Base-by-base conservation (phyloP, 2,329 filamentous ascomycete genomes). In the Simplicillium sp. region DNA sequence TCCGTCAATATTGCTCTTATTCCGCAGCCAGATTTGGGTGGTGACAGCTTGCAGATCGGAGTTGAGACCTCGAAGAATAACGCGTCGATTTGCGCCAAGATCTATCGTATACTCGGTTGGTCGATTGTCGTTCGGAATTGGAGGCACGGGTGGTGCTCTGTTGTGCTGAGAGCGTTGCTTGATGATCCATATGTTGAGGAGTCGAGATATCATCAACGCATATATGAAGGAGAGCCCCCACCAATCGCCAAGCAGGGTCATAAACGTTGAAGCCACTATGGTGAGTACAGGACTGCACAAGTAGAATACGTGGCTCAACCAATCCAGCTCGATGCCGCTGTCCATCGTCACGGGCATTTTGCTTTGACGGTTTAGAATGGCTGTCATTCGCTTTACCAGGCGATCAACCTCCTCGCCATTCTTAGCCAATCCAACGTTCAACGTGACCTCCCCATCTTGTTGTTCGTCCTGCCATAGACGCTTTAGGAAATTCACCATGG, bases 31-130 rank as follows among this genome's bases (percentile, higher is more conserved):
- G 20, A 65, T 51, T 3, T 72, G 69, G 3, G 71, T 68, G 1
- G 76, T 80, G 33, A 81, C 65, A 25, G 76, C 75, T 42, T 75
- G 74, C 7, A 82, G 61, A 50, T 81, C 77, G 28, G 71, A 64
- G 7, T 70, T 62, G 4, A 62, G 52, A 4, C 78, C 79, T 20
- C 67, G 65, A 34, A 82, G 62, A 11, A 70, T 59, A 1, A 80
- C 64, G 49, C 65, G 67, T 1, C 69, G 62, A 34, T 71, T 71
- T 17, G 66, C 61, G 15, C 67, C 69, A 4, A 80, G 61, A 20
- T 76, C 66, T 17, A 80, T 59, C 3, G 70, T 56, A 39, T 80
- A 68, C 47, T 77, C 70, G 33, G 55, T 50, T 38, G 50, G 40
- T 34, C 37, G 36, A 14, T 52, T 46, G 29, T 48, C 43, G 13